phyloP scores from a whole-genome alignment of 164 flowering plant genomes.

The Malania oleifera region DNA sequence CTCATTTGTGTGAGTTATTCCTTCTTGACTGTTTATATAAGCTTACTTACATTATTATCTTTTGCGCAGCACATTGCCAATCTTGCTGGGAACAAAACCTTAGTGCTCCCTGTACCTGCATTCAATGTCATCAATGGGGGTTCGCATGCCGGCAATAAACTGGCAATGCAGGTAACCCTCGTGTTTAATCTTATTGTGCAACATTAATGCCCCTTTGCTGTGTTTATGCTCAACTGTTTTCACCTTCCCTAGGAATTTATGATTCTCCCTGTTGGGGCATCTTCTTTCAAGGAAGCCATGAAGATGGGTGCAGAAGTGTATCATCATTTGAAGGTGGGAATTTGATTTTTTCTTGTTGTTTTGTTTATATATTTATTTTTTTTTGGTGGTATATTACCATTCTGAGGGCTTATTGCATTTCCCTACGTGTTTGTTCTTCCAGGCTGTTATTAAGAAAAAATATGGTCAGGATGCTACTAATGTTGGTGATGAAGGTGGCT shows the following conservation, averaged over 20 bases:
- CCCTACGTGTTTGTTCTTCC: neutral
- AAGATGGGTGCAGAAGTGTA: slow-evolving; percentile 53
- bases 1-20: too few relatives aligned
- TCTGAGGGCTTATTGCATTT: neutral
- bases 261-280: slow-evolving; percentile 49
- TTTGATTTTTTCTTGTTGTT: neutral
- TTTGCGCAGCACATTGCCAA: slow-evolving; percentile 41
- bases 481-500: slow-evolving; percentile 52
- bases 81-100: slow-evolving; percentile 40
- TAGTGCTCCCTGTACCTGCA: slow-evolving; percentile 49
- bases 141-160: slow-evolving; percentile 47
- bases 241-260: slow-evolving; percentile 30
- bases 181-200: neutral
- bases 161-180: slow-evolving; percentile 27
- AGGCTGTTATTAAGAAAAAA: slow-evolving; percentile 46
- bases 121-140: slow-evolving; percentile 52
- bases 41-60: neutral
- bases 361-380: too few relatives aligned
- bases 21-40: neutral
- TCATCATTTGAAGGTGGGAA: slow-evolving; percentile 34
- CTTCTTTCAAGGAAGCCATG: slow-evolving; percentile 46
- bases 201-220: neutral
- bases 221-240: neutral
- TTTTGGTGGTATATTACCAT: neutral
- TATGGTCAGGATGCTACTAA: slow-evolving; percentile 48